These are phyloP conservation scores for Lentithecium fluviatile DNA, from an alignment of 495 filamentous ascomycete species.

Conservation along the genomic window DNA sequence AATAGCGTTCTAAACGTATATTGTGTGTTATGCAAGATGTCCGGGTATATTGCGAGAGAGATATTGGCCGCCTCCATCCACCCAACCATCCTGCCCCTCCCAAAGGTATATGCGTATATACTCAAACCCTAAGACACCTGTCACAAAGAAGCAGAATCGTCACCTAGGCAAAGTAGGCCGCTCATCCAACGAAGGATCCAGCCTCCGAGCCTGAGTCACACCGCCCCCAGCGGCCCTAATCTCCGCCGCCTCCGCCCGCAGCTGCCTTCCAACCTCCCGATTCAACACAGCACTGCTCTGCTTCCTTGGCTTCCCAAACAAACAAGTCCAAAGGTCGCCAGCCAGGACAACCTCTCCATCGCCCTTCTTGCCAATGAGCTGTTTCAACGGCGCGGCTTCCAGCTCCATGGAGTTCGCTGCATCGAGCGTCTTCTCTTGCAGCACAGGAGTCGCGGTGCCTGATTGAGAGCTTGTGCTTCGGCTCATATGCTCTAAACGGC, in stretches of 20 bases:
- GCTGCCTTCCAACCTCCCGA: constrained; percentile 36
- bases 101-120: too few relatives aligned
- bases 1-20: too few relatives aligned
- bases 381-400: constrained; percentile 63
- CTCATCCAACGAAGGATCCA: too few relatives aligned
- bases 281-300: constrained; percentile 24
- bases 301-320: constrained; percentile 55
- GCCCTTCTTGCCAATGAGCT: constrained; percentile 65
- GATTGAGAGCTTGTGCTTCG: constrained; percentile 40
- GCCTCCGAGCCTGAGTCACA: too few relatives aligned
- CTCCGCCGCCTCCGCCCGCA: constrained; percentile 41
- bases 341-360: constrained; percentile 80
- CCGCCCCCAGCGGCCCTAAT: constrained; percentile 2
- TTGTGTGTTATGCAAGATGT: too few relatives aligned
- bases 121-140: too few relatives aligned
- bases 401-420: constrained; percentile 81
- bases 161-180: too few relatives aligned
- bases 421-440: constrained; percentile 64
- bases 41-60: too few relatives aligned
- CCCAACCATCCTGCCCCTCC: too few relatives aligned
- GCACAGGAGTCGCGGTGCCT: constrained; percentile 37
- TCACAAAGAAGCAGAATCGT: too few relatives aligned
- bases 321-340: constrained; percentile 83
- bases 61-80: too few relatives aligned
- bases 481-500: constrained; percentile 74